Evolutionary conservation across 2,329 filamentous ascomycete genomes (phyloP).

Genomic region (Phymatotrichopsis omnivora): DNA sequence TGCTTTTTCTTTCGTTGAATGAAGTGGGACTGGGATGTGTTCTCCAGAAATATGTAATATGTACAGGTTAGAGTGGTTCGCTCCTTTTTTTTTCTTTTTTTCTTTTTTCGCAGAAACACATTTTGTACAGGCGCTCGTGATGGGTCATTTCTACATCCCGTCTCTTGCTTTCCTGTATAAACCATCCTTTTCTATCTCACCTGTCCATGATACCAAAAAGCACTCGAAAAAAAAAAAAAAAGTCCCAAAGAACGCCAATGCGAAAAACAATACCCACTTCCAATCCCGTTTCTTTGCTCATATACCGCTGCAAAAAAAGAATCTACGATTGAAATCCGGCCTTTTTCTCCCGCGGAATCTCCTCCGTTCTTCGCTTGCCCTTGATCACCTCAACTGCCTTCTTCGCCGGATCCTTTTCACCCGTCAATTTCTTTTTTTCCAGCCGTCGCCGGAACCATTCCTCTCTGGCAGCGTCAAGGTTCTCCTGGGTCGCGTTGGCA

Average conservation of each 20-base stretch:
- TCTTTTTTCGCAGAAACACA: no score
- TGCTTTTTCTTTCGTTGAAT: no score
- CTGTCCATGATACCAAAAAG: slow-evolving; percentile 8
- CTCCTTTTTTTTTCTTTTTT: no score
- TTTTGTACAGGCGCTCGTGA: no score
- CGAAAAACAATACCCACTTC: background rate
- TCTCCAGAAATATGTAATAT: no score
- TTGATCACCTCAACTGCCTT: slow-evolving; percentile 38
- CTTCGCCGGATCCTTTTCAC: slow-evolving; percentile 39
- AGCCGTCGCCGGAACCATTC: slow-evolving; percentile 82
- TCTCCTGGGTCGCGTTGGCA: slow-evolving; percentile 67
- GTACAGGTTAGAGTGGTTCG: no score
- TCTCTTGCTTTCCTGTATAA: no score
- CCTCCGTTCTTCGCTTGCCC: slow-evolving; percentile 34
- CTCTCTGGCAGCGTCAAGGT: slow-evolving; percentile 78
- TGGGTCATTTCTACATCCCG: no score
- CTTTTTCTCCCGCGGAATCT: slow-evolving; percentile 7
- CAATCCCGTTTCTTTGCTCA: background rate
- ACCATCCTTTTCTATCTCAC: slow-evolving; percentile 14
- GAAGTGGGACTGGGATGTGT: no score
- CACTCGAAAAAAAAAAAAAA: slow-evolving; percentile 2
- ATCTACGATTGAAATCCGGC: background rate
- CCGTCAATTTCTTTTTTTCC: slow-evolving; percentile 49
- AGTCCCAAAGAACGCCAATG: slow-evolving; percentile 13
- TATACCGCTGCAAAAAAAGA: no score